Evolutionary conservation across 73 alveolate genomes (phyloP).

Genomic region (Symbiodinium pilosum): DNA sequence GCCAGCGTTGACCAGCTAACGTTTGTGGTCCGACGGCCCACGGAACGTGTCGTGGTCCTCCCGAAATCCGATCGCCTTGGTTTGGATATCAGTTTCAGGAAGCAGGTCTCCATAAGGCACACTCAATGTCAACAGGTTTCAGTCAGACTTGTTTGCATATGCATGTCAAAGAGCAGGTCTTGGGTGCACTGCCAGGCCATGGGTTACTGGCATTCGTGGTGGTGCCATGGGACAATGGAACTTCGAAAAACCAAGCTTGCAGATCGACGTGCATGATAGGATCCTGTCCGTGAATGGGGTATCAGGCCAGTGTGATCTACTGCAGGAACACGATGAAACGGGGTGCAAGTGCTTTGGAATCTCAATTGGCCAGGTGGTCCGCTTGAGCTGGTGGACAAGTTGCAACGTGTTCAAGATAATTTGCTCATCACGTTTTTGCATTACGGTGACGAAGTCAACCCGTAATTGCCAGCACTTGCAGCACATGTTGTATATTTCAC

Average conservation of each 20-base stretch:
- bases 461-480: neutral
- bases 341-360: neutral
- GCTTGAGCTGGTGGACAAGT: neutral
- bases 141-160: neutral
- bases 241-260: conserved; percentile 39
- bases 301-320: conserved; percentile 30
- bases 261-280: conserved; percentile 42
- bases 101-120: conserved; percentile 13
- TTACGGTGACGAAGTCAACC: neutral
- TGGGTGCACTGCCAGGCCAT: conserved; percentile 14
- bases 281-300: conserved; percentile 71
- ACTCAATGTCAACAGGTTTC: neutral
- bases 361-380: neutral
- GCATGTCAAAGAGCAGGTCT: no score
- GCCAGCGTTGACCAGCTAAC: neutral
- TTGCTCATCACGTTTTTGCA: neutral
- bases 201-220: conserved; percentile 35
- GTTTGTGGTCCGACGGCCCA: neutral
- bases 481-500: no score
- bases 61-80: neutral
- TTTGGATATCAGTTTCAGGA: conserved; percentile 50
- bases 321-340: neutral
- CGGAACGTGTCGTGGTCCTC: neutral
- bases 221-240: conserved; percentile 42
- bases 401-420: neutral